Base-by-base conservation (phyloP, 768 basidiomycete genomes). In the Boletus patriciae region DNA sequence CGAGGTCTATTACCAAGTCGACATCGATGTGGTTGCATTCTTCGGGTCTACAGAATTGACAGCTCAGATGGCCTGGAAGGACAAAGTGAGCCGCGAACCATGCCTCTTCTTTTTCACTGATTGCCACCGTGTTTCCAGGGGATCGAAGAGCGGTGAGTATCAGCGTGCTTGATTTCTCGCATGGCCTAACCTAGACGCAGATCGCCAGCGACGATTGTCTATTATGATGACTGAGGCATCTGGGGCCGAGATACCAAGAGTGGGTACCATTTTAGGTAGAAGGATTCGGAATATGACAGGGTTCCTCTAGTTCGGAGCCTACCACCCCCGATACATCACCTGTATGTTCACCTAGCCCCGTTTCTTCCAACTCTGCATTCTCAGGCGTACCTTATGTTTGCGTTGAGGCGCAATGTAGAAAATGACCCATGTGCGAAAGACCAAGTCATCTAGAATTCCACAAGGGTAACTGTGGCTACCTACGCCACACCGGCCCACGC, bases 21-120 rank as follows among this genome's bases (percentile, higher is more conserved):
- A 42, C 25, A 12, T 33, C 6, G 42, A 54, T 2, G 52, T 60
- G 10, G 47, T 58, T 11, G 23, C 29, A 18, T 52, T 31, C 18
- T 53, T 60, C n/a, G 55, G 59, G 27, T 3, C n/a, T 11, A 47
- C 44, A 6, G 59, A 57, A 31, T 18, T 50, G 16, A 52, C 43
- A 5, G 59, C 52, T 2, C 42, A 60, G 16, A 21, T 57, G 9
- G 43, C 38, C 16, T 60, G 59, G 55, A 21, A 46, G 27, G 23
- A 21, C 5, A 44, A 34, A 3, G 58, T 56, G 34, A 37, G 58
- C n/a, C n/a, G 4, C 9, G 18, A 13, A 38, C 18, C 18, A 38
- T 16, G 1, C 19, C 3, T 15, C 1, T 8, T 38, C 15, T 23
- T 13, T 52, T 27, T 52, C 37, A 42, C 21, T 47, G 19, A 47